Evolutionary conservation across 345 rosid species (phyloP).

Genomic region (Citrus glauca): DNA sequence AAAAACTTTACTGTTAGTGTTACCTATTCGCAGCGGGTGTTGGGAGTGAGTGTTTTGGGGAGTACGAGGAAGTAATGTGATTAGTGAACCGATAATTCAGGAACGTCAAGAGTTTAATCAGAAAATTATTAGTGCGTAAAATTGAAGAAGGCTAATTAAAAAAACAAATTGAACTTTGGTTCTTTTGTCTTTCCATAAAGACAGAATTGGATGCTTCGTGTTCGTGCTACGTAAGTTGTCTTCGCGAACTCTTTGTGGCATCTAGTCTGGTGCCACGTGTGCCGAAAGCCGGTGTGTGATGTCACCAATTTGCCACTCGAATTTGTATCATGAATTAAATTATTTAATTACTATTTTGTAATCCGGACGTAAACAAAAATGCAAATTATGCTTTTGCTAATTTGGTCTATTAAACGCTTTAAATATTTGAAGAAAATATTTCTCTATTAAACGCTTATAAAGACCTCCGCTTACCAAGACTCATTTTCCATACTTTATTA

Average conservation of each 20-base stretch:
- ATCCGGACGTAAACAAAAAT: neutral
- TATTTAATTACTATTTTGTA: neutral
- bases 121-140: neutral
- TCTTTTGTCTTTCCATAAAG: neutral
- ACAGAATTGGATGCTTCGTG: neutral
- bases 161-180: neutral
- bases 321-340: neutral
- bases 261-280: neutral
- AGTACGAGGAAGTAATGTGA: neutral
- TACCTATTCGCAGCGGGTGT: neutral
- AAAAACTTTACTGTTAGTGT: neutral
- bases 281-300: neutral
- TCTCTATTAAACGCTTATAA: no score
- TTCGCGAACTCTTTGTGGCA: neutral
- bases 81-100: constrained; percentile 4
- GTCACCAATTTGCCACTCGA: neutral
- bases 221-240: neutral
- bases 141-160: neutral
- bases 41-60: neutral
- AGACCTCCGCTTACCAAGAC: no score
- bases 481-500: neutral
- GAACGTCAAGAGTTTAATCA: neutral
- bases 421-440: no score
- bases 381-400: neutral
- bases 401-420: neutral